phyloP scores from a whole-genome alignment of 1,284 basidiomycete genomes.

The Sanghuangporus weigelae region DNA sequence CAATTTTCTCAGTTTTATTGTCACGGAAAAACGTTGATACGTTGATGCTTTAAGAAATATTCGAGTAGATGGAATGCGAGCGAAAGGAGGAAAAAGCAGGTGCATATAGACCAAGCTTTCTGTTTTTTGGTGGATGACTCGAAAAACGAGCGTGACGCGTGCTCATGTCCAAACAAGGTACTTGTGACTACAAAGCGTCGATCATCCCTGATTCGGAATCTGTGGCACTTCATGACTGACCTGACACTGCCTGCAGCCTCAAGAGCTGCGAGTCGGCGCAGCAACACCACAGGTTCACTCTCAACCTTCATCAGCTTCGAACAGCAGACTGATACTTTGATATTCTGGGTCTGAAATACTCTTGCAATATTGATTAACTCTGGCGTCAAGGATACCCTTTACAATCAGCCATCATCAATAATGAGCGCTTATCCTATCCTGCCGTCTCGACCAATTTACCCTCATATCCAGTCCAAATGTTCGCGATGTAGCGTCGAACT shows the following conservation, averaged over 20 bases:
- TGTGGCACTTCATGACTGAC: neutral
- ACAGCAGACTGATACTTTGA: neutral
- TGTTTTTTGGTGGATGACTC: neutral
- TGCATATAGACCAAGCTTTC: constrained; percentile 9
- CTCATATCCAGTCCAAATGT: constrained; percentile 63
- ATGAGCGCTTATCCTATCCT: constrained; percentile 31
- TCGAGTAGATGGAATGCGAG: neutral
- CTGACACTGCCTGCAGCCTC: neutral
- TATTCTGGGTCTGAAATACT: neutral
- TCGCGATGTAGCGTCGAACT: constrained; percentile 54
- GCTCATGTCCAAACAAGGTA: neutral
- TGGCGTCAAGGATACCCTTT: neutral
- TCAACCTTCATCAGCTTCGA: neutral
- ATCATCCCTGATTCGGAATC: neutral
- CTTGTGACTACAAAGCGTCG: neutral
- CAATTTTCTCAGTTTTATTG: neutral
- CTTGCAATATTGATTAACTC: too few relatives aligned
- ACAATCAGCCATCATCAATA: neutral
- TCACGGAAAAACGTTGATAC: neutral
- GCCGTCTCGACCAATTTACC: constrained; percentile 55
- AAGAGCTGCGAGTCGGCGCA: neutral
- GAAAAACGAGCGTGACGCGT: neutral
- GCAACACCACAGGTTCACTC: neutral
- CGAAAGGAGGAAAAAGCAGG: neutral
- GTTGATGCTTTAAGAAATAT: neutral